A percentile compares a stretch with the other conserved stretches of the same genome.
These are phyloP conservation scores for Fremontodendron californicum DNA, from an alignment of 345 rosid genomes.

Conservation along the genomic window DNA sequence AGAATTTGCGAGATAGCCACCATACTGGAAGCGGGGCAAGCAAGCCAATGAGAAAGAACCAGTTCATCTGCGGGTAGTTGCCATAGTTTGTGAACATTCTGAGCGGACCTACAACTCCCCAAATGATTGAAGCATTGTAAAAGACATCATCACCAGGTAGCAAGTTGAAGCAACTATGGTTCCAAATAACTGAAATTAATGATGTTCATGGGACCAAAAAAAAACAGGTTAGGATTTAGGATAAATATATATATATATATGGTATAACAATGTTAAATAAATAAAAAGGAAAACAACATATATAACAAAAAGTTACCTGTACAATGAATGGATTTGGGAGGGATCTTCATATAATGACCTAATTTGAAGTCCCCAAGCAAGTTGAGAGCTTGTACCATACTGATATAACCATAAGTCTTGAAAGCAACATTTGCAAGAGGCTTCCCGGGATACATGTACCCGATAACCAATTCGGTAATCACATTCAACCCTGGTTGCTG, in stretches of 20 bases:
- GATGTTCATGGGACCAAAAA: background rate
- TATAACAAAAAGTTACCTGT: slow-evolving; percentile 42
- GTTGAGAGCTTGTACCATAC: slow-evolving; percentile 70
- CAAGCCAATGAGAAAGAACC: slow-evolving; percentile 82
- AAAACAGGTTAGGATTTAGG: background rate
- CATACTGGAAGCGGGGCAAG: slow-evolving; percentile 71
- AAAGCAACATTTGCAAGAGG: slow-evolving; percentile 89
- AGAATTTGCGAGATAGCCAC: slow-evolving; percentile 50
- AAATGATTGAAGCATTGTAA: slow-evolving; percentile 81
- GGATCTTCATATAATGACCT: slow-evolving; percentile 90
- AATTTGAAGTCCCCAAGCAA: slow-evolving; percentile 73
- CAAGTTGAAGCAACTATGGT: slow-evolving; percentile 50
- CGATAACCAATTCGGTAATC: slow-evolving; percentile 72
- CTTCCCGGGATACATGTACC: slow-evolving; percentile 68
- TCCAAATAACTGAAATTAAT: background rate
- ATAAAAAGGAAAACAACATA: background rate
- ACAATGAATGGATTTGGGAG: slow-evolving; percentile 72
- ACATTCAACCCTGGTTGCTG: slow-evolving; percentile 76
- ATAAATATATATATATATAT: no score
- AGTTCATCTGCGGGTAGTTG: slow-evolving; percentile 55
- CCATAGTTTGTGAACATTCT: slow-evolving; percentile 66
- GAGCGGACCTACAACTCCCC: slow-evolving; percentile 80
- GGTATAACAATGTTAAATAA: no score
- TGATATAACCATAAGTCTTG: slow-evolving; percentile 82
- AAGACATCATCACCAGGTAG: slow-evolving; percentile 62